A percentile compares a stretch with the other conserved stretches of the same genome.
These are phyloP conservation scores for Fusarium sp. DNA, from an alignment of 2,329 filamentous ascomycete species.

Conservation along the genomic window DNA sequence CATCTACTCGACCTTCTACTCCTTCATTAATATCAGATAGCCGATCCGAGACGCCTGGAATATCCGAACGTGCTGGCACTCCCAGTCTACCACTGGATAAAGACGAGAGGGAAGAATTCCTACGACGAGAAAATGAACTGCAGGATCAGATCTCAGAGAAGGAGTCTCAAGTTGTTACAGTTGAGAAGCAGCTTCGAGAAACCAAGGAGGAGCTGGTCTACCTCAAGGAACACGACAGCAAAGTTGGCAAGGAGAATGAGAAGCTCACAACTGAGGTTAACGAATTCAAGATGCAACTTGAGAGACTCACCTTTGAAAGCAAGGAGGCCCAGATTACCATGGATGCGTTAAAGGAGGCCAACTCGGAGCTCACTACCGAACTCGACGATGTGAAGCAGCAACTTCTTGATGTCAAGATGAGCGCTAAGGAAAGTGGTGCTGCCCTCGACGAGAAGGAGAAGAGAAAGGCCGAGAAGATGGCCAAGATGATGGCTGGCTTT, in stretches of 20 bases:
- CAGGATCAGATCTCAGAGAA: slow-evolving; percentile 96
- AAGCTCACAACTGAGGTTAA: slow-evolving; percentile 86
- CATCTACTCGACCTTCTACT: slow-evolving; percentile 63
- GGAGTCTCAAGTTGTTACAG: slow-evolving; percentile 81
- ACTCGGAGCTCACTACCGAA: slow-evolving; percentile 89
- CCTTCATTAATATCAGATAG: slow-evolving; percentile 65
- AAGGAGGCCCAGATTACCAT: slow-evolving; percentile 98
- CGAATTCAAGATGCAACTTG: slow-evolving; percentile 94
- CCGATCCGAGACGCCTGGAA: slow-evolving; percentile 69
- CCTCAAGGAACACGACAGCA: slow-evolving; percentile 86
- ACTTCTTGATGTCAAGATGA: slow-evolving; percentile 95
- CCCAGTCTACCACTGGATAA: slow-evolving; percentile 91
- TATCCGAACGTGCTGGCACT: slow-evolving; percentile 86
- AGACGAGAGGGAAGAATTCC: slow-evolving; percentile 95
- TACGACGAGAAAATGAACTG: slow-evolving; percentile 94
- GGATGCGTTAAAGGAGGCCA: slow-evolving; percentile 96
- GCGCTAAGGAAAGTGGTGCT: slow-evolving; percentile 89
- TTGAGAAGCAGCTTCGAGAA: slow-evolving; percentile 83
- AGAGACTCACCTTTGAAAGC: slow-evolving; percentile 93
- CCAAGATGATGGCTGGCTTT: slow-evolving; percentile 99
- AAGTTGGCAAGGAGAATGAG: slow-evolving; percentile 90
- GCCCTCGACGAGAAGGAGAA: slow-evolving; percentile 97
- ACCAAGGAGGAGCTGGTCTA: slow-evolving; percentile 86
- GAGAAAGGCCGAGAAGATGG: slow-evolving; percentile 99
- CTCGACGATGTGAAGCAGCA: slow-evolving; percentile 97